Evolutionary conservation across 257 asterid species (phyloP).

Genomic region (Coffea eugenioides): DNA sequence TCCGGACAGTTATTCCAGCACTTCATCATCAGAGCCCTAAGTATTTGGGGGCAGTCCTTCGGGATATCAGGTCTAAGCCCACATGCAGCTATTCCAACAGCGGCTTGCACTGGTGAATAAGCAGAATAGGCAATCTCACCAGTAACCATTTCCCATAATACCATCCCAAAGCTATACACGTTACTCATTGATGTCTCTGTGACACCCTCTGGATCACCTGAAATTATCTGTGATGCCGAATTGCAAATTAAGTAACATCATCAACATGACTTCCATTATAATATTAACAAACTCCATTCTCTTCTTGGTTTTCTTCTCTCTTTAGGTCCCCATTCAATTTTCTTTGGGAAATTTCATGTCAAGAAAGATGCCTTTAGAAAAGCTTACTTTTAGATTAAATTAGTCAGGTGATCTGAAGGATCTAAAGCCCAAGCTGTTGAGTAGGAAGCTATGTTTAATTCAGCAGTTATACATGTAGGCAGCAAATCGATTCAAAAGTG

Average conservation of each 20-base stretch:
- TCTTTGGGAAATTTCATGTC: neutral
- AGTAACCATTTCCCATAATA: conserved; percentile 83
- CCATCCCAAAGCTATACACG: conserved; percentile 89
- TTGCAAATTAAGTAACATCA: conserved; percentile 15
- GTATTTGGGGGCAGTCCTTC: conserved; percentile 71
- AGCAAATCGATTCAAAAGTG: neutral
- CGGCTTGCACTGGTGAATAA: conserved; percentile 97
- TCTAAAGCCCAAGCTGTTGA: neutral
- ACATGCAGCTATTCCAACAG: conserved; percentile 98
- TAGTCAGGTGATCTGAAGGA: neutral
- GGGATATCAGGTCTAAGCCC: conserved; percentile 97
- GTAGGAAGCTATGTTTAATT: neutral
- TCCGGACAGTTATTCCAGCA: conserved; percentile 92
- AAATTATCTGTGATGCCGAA: conserved; percentile 57
- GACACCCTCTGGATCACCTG: conserved; percentile 95
- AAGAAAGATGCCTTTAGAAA: neutral
- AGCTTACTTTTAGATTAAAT: neutral
- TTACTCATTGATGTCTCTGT: conserved; percentile 97
- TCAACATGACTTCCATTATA: neutral
- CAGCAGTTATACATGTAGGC: neutral
- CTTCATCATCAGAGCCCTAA: conserved; percentile 64
- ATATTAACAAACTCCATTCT: neutral
- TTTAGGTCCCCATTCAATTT: neutral
- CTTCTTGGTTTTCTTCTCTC: neutral
- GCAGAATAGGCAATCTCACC: conserved; percentile 95